phyloP scores from a whole-genome alignment of 371 early-diverging fungal species.

The Thermomucor indicae-seudaticae region DNA sequence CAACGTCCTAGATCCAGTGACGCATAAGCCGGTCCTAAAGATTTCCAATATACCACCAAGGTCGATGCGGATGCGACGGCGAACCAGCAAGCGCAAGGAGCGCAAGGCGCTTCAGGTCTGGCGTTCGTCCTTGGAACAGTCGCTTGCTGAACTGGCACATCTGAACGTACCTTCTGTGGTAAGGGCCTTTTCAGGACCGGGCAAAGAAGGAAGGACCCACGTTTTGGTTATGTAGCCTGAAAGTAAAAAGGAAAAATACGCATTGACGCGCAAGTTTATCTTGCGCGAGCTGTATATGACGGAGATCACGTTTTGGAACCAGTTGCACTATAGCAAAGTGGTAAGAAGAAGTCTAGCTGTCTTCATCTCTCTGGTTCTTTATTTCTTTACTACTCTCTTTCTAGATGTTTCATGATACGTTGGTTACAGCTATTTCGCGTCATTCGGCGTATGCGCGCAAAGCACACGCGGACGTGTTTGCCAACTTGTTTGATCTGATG shows the following conservation, averaged over 20 bases:
- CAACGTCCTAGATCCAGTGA: not conserved
- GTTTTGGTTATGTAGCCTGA: conserved; percentile 5
- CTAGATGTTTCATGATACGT: conserved; percentile 29
- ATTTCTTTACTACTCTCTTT: not conserved
- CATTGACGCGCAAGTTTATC: conserved; percentile 30
- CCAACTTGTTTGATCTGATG: conserved; percentile 25
- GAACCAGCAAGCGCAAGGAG: conserved; percentile 23
- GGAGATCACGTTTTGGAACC: conserved; percentile 42
- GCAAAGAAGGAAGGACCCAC: not conserved
- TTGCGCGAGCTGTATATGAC: conserved; percentile 37
- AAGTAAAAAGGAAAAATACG: conserved; percentile 17
- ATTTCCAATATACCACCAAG: not conserved
- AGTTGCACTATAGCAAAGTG: conserved; percentile 34
- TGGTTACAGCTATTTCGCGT: conserved; percentile 18
- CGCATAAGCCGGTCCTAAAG: not conserved
- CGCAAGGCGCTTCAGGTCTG: conserved; percentile 29
- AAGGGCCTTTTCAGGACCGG: not conserved
- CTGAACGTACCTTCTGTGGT: not conserved
- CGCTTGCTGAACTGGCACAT: not conserved
- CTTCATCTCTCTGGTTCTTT: too few species aligned
- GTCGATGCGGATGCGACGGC: conserved; percentile 7
- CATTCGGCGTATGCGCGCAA: conserved; percentile 13
- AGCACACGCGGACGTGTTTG: conserved; percentile 21
- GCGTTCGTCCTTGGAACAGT: conserved; percentile 17
- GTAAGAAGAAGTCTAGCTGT: conserved; percentile 14